Conservation (phyloP, 129 eudicot species). For the sunflower (Helianthus annuus) region HanXRQr2.0-SUNRISE NC_035447.2:2652805-2653304, state of each 20-base stretch:
- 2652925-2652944: constrained; percentile 56
- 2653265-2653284: no score
- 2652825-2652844: constrained; percentile 49
- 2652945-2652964: constrained; percentile 66
- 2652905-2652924: no score
- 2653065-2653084: constrained; percentile 79
- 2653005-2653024: constrained; percentile 68
- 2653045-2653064: constrained; percentile 74
- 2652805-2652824: constrained; percentile 80
- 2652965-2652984: constrained; percentile 72
- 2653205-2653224: no score
- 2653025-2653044: constrained; percentile 57
- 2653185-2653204: no score
- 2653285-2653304: no score
- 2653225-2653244: no score
- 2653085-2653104: constrained; percentile 72
- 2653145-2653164: not conserved
- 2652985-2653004: constrained; percentile 62
- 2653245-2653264: no score
- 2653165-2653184: no score
- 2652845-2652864: not conserved
- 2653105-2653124: constrained; percentile 43
- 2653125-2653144: not conserved
- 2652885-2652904: no score
- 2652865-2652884: not conserved